Conservation (phyloP, 2,329 filamentous ascomycete genomes). For the Claviceps pusilla region DNA sequence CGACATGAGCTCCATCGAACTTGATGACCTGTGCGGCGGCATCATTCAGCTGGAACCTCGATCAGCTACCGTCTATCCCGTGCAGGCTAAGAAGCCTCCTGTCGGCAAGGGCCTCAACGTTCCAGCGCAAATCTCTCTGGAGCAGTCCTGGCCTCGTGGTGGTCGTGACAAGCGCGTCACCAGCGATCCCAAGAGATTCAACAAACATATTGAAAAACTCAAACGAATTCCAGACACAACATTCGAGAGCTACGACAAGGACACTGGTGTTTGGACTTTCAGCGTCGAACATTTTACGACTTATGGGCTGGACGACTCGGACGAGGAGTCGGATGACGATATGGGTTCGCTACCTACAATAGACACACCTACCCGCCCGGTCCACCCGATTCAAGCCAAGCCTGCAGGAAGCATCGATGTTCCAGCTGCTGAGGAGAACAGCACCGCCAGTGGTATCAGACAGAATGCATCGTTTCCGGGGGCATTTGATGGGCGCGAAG, state of each 20-base stretch:
- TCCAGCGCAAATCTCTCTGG: conserved; percentile 70
- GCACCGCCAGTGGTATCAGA: conserved; percentile 40
- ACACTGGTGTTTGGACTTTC: conserved; percentile 81
- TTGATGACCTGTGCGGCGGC: conserved; percentile 64
- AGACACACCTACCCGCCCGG: not conserved
- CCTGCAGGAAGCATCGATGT: conserved; percentile 6
- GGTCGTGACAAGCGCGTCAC: conserved; percentile 40
- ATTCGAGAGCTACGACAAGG: conserved; percentile 64
- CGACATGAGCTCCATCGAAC: conserved; percentile 63
- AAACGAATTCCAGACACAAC: conserved; percentile 65
- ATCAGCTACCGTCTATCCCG: conserved; percentile 75
- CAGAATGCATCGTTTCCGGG: conserved; percentile 51
- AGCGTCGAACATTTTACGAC: conserved; percentile 93
- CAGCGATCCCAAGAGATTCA: conserved; percentile 46
- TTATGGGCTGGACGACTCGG: conserved; percentile 72
- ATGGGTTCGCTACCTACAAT: conserved; percentile 7
- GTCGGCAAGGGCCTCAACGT: conserved; percentile 84
- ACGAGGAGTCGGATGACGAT: conserved; percentile 51
- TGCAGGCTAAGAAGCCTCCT: conserved; percentile 61
- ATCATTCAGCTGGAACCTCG: conserved; percentile 66
- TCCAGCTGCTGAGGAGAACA: conserved; percentile 30
- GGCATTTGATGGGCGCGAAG: conserved; percentile 54
- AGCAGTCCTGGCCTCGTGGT: conserved; percentile 79
- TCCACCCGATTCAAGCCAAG: conserved; percentile 12
- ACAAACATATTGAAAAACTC: conserved; percentile 72